phyloP scores from a whole-genome alignment of 1,284 basidiomycete genomes.

The Trametes sp. region DNA sequence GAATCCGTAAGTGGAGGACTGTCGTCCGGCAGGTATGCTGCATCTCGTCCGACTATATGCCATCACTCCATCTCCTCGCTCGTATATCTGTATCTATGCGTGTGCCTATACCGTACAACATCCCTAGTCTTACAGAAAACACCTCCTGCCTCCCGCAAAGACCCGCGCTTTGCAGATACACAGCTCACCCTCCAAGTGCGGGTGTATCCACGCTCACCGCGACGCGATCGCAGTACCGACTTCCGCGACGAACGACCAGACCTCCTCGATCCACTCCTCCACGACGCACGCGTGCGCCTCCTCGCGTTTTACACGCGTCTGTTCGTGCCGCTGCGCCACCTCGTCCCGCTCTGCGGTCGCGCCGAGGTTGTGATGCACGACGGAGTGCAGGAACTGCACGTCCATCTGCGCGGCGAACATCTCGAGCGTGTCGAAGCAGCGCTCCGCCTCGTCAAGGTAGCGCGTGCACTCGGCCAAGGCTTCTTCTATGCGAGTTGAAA shows the following conservation, averaged over 20 bases:
- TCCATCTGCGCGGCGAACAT: conserved; percentile 67
- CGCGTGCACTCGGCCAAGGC: conserved; percentile 62
- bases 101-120: background rate
- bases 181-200: background rate
- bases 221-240: conserved; percentile 64
- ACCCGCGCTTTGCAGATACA: too few species aligned
- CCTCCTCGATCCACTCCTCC: conserved; percentile 60
- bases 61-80: too few species aligned
- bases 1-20: conserved; percentile 22
- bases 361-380: conserved; percentile 74
- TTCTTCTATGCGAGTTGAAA: conserved; percentile 41
- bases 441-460: conserved; percentile 52
- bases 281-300: conserved; percentile 50
- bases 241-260: conserved; percentile 64
- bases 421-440: conserved; percentile 49
- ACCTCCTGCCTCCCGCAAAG: background rate
- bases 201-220: conserved; percentile 39
- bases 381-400: conserved; percentile 72
- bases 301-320: conserved; percentile 51
- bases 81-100: background rate
- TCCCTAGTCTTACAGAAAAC: background rate
- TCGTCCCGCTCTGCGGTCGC: conserved; percentile 62
- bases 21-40: too few species aligned
- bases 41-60: too few species aligned
- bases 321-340: conserved; percentile 56